Conservation (phyloP, 2,329 filamentous ascomycete species). For the Parastagonospora avenae region DNA sequence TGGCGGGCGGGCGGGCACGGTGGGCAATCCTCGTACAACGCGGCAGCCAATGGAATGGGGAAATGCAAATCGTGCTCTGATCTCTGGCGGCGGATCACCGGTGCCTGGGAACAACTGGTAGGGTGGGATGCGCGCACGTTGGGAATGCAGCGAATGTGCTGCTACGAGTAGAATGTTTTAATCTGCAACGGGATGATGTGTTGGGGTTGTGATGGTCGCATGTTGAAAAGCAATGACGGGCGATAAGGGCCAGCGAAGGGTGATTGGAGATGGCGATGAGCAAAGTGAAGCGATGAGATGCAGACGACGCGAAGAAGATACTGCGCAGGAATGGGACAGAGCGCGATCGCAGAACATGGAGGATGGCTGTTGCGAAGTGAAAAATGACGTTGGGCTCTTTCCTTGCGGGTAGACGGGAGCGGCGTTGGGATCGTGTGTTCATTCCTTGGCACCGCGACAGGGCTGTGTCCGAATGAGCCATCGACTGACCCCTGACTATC, state of each 20-base stretch:
- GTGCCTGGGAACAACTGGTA: constrained; percentile 33
- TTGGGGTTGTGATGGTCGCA: constrained; percentile 19
- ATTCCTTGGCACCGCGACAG: constrained; percentile 16
- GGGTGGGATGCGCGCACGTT: constrained; percentile 36
- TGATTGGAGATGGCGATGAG: constrained; percentile 2
- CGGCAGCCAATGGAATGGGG: constrained; percentile 38
- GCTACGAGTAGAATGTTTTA: constrained; percentile 24
- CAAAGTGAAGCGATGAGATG: neutral
- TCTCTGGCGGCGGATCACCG: constrained; percentile 36
- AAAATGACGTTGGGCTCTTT: constrained; percentile 17
- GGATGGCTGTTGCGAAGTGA: neutral
- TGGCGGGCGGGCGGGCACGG: constrained; percentile 26
- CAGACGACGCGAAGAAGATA: neutral
- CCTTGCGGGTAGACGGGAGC: constrained; percentile 19
- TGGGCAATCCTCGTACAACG: constrained; percentile 14
- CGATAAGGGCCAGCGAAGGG: constrained; percentile 11
- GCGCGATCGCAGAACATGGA: neutral
- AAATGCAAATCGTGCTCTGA: constrained; percentile 35
- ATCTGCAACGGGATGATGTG: constrained; percentile 20
- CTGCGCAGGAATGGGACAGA: neutral
- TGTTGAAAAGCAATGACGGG: constrained; percentile 22
- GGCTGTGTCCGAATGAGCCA: constrained; percentile 9
- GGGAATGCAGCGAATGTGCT: constrained; percentile 26
- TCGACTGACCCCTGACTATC: constrained; percentile 9
- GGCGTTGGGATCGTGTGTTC: constrained; percentile 14